Conservation (phyloP, 495 filamentous ascomycete species). For the Hypoxylon cercidicola region DNA sequence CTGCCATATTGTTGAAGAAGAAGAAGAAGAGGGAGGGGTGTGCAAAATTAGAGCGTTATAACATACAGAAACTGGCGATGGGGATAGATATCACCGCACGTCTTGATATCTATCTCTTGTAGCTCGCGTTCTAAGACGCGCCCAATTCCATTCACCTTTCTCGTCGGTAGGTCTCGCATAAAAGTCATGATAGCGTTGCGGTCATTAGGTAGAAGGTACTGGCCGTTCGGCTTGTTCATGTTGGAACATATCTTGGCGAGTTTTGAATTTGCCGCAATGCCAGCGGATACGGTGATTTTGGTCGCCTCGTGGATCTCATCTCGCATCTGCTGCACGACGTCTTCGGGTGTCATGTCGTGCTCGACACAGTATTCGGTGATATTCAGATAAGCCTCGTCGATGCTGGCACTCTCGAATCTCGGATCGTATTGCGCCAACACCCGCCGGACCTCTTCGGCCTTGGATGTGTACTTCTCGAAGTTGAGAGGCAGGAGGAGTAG, state of each 20-base stretch:
- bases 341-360: constrained; percentile 73
- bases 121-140: constrained; percentile 95
- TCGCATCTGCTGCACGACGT: constrained; percentile 79
- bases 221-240: constrained; percentile 95
- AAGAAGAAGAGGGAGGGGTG: background rate
- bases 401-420: constrained; percentile 89
- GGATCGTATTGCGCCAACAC: constrained; percentile 88
- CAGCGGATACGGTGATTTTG: constrained; percentile 90
- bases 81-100: constrained; percentile 86
- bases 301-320: constrained; percentile 79
- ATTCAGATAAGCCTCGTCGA: constrained; percentile 97
- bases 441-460: constrained; percentile 86
- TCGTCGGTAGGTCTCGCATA: constrained; percentile 81
- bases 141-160: constrained; percentile 94
- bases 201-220: constrained; percentile 78
- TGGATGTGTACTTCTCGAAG: constrained; percentile 90
- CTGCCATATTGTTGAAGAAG: too few species aligned
- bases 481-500: constrained; percentile 85
- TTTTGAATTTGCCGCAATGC: constrained; percentile 91
- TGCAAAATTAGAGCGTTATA: background rate
- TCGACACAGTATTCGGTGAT: constrained; percentile 86
- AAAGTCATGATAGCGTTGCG: constrained; percentile 81
- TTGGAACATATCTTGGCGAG: constrained; percentile 96
- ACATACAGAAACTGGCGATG: constrained; percentile 72
- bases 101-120: constrained; percentile 84